Percentiles rank a stretch among this genome's conserved stretches.
Conservation (phyloP, 306 rosid genomes). For the Cyclanthera cordifolia region DNA sequence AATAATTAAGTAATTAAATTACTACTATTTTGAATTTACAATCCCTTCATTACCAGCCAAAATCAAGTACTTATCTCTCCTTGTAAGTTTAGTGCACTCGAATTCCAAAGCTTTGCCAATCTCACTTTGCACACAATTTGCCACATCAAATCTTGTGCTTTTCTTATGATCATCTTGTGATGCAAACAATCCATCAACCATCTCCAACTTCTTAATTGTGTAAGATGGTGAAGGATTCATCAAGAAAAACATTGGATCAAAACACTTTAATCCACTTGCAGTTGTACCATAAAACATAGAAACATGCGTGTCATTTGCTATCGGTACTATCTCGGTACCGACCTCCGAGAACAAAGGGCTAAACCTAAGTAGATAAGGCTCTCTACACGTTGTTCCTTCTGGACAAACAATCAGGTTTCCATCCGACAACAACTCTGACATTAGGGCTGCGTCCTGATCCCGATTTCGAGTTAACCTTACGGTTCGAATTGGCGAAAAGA, state of each 20-base stretch:
- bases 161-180: neutral
- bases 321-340: conserved; percentile 37
- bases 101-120: conserved; percentile 43
- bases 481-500: conserved; percentile 59
- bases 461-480: conserved; percentile 54
- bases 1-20: neutral
- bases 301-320: conserved; percentile 49
- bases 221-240: conserved; percentile 60
- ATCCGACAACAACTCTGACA: conserved; percentile 27
- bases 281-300: conserved; percentile 80
- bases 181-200: conserved; percentile 11
- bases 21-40: conserved; percentile 2
- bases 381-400: conserved; percentile 87
- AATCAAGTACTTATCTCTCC: conserved; percentile 70
- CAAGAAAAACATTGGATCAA: conserved; percentile 63
- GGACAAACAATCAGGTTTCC: conserved; percentile 75
- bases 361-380: conserved; percentile 64
- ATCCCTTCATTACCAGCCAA: conserved; percentile 80
- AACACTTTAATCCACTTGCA: conserved; percentile 64
- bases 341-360: conserved; percentile 70
- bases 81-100: conserved; percentile 51
- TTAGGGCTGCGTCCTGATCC: conserved; percentile 31
- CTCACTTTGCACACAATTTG: conserved; percentile 44
- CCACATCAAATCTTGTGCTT: conserved; percentile 33
- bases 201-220: conserved; percentile 26